Evolutionary conservation across 1,139 yeast genomes (phyloP).

Genomic region (Diutina siamensis): DNA sequence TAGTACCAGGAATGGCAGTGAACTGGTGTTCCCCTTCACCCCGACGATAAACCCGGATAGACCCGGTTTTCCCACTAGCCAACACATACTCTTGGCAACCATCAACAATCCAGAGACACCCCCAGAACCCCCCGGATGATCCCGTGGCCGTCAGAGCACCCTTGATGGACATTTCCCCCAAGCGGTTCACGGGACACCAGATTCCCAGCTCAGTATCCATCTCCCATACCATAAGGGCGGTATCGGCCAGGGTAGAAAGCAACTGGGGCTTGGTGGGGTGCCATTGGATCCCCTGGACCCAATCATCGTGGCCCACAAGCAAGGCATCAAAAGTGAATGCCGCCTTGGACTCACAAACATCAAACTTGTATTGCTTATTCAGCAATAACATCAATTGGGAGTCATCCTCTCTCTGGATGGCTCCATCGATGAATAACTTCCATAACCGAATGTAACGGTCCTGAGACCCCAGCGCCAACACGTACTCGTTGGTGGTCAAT

Average conservation of each 20-base stretch:
- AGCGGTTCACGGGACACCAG: constrained; percentile 72
- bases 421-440: constrained; percentile 53
- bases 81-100: constrained; percentile 39
- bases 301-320: constrained; percentile 96
- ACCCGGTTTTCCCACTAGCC: constrained; percentile 86
- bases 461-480: constrained; percentile 80
- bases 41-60: constrained; percentile 67
- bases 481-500: constrained; percentile 30
- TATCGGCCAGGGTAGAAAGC: constrained; percentile 85
- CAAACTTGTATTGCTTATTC: constrained; percentile 56
- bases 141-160: constrained; percentile 99
- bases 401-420: constrained; percentile 46
- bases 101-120: constrained; percentile 60
- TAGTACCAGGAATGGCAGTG: constrained; percentile 42
- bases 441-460: constrained; percentile 84
- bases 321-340: constrained; percentile 82
- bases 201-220: constrained; percentile 81
- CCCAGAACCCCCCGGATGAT: constrained; percentile 96
- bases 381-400: constrained; percentile 41
- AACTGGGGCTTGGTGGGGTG: constrained; percentile 49
- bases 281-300: constrained; percentile 87
- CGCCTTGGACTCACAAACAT: constrained; percentile 20
- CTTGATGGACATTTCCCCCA: constrained; percentile 88
- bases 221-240: constrained; percentile 93
- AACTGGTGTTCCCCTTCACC: constrained; percentile 11